Evolutionary conservation across 192 early-diverging fungal genomes (phyloP), one percentile per base, ranked within the genome.

Genomic region (Chytriomyces confervae): DNA sequence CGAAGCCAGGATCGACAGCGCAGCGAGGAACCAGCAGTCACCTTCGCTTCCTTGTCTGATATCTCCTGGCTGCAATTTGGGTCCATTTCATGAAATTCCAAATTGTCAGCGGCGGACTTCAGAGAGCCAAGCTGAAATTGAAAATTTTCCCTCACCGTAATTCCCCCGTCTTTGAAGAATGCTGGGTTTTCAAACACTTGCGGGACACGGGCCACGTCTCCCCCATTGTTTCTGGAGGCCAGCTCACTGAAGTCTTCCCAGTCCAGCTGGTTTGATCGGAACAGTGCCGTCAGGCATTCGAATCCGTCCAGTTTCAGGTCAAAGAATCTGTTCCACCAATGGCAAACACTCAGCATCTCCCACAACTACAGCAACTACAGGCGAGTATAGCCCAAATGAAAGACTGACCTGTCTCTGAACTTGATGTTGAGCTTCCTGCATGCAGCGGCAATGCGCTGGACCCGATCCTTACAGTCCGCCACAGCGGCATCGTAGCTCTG

Each of bases 1-100:
- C 23, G 84, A 87, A 18, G 85, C 51, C 10, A 85, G 50, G 13
- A 81, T 78, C 8, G 83, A 80, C 46, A 89, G 62, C 4, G 87
- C 83, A 9, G 87, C 82, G 0, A 89, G 75, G 74, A 89, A 86
- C 80, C 81, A 87, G 71, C 86, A 87, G 51, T 84, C 83, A 44
- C 86, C 86, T 50, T 75, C 65, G 18, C 9, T 20, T 18, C 85
- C 85, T 76, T 86, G 78, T 16, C 50, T 75, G 61, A 79, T 77
- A 44, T 76, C 75, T 43, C 43, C 27, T 11, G 75, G 75, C 63
- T 49, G 72, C 2, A n/a, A 23, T 16, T 66, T 13, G 49, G 16
- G 5, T 7, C 18, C 16, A 69, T 48, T 49, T 13, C 11, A 11
- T 5, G 10, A 24, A 11, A 20, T 7, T 69, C 45, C 47, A 69